Percentiles rank a stretch among this genome's conserved stretches.
phyloP scores from a whole-genome alignment of 192 early-diverging fungal genomes.

The Coemansia nantahalensis region DNA sequence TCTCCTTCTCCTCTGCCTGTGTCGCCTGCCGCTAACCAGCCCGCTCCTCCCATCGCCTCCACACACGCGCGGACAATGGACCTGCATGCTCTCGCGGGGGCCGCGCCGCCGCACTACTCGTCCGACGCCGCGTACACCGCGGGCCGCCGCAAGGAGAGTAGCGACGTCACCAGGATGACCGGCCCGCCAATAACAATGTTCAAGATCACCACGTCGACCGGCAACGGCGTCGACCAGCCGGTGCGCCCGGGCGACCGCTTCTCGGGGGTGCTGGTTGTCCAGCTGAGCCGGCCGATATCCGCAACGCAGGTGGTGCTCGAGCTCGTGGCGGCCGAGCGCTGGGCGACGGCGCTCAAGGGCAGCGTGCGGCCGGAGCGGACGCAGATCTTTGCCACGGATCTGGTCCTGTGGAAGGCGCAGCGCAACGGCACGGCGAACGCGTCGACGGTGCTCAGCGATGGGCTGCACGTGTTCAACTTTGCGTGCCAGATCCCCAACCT shows the following conservation, averaged over 20 bases:
- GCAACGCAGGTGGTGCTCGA: constrained; percentile 46
- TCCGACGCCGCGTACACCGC: background rate
- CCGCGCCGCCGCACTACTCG: no score
- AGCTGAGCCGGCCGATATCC: constrained; percentile 34
- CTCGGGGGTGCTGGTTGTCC: constrained; percentile 39
- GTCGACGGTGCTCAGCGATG: constrained; percentile 50
- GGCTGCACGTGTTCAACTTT: constrained; percentile 50
- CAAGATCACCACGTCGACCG: constrained; percentile 43
- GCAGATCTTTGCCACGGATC: constrained; percentile 11
- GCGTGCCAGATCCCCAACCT: constrained; percentile 44
- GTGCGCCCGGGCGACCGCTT: constrained; percentile 44
- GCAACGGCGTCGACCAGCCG: constrained; percentile 44
- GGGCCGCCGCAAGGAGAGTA: constrained; percentile 22
- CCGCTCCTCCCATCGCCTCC: no score
- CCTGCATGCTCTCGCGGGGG: no score
- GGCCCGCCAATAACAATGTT: constrained; percentile 31
- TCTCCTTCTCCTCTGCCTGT: no score
- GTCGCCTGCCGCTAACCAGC: no score
- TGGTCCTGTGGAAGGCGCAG: constrained; percentile 41
- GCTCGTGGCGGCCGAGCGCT: constrained; percentile 29
- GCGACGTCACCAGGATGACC: constrained; percentile 12
- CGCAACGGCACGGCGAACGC: constrained; percentile 31
- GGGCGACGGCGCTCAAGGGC: constrained; percentile 16
- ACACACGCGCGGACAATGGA: constrained; percentile 4
- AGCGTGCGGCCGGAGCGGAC: constrained; percentile 7